phyloP scores from a whole-genome alignment of 1,284 basidiomycete genomes.

The Puccinia polysora region DNA sequence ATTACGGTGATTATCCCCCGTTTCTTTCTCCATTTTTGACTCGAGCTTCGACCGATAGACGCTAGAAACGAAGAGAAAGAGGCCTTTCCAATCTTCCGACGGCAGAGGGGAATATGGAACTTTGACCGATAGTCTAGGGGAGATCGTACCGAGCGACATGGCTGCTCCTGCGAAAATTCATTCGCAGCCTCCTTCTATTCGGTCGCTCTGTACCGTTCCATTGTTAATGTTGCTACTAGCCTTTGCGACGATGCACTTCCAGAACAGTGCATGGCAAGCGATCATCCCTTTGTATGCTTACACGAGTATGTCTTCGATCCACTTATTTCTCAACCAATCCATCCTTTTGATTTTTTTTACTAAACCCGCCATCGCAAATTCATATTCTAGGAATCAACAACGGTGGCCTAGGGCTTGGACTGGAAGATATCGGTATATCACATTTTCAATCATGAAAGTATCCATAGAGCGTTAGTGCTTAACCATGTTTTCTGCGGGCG shows the following conservation, averaged over 20 bases:
- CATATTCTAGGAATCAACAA: conserved; percentile 19
- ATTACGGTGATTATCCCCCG: too few relatives aligned
- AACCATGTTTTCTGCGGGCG: too few relatives aligned
- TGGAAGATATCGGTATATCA: conserved; percentile 32
- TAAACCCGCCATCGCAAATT: neutral
- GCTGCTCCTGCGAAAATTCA: neutral
- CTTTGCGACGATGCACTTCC: conserved; percentile 18
- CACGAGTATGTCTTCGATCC: conserved; percentile 4
- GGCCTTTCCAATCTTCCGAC: neutral
- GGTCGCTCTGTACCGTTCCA: conserved; percentile 33
- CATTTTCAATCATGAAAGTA: neutral
- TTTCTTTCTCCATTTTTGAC: neutral
- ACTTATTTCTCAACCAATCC: neutral
- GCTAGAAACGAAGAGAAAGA: conserved; percentile 26
- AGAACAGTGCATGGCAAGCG: conserved; percentile 31
- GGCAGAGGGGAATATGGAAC: neutral
- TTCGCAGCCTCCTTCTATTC: conserved; percentile 16
- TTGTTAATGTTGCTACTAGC: conserved; percentile 27
- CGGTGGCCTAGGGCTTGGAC: conserved; percentile 24
- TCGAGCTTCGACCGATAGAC: neutral
- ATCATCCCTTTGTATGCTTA: conserved; percentile 23
- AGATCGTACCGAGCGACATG: neutral
- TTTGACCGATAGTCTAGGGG: neutral
- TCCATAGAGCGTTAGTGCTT: too few relatives aligned
- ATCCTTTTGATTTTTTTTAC: neutral